These are phyloP conservation scores for Botrytis pseudocinerea DNA, from an alignment of 2,329 filamentous ascomycete genomes.

Conservation along the genomic window DNA sequence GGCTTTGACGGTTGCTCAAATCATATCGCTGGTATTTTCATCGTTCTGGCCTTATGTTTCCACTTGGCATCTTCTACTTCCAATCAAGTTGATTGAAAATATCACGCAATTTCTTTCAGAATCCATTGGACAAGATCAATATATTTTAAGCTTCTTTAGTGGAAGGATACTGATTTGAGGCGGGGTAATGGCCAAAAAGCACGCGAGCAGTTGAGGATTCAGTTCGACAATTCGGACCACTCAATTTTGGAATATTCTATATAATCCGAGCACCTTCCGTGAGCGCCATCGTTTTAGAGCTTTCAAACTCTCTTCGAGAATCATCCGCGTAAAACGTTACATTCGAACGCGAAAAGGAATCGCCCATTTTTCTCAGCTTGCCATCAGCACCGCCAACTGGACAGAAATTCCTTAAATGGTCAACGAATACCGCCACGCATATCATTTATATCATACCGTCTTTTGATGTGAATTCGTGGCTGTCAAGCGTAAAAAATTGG, in stretches of 20 bases:
- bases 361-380: not conserved
- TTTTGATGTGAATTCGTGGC: not conserved
- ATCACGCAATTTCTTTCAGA: constrained; percentile 3
- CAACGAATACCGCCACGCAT: not conserved
- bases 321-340: not conserved
- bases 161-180: not conserved
- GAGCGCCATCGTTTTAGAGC: not conserved
- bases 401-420: constrained; percentile 4
- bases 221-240: constrained; percentile 6
- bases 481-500: not conserved
- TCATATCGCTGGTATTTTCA: not conserved
- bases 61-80: not conserved
- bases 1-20: not conserved
- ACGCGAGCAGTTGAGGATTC: constrained; percentile 1
- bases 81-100: not conserved
- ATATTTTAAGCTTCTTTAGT: not conserved
- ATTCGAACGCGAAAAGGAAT: not conserved
- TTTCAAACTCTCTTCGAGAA: not conserved
- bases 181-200: not conserved
- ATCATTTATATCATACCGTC: not conserved
- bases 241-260: not conserved
- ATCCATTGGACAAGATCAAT: not conserved
- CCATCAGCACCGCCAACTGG: not conserved
- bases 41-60: not conserved
- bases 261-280: not conserved